Base-by-base conservation (phyloP, 2,329 filamentous ascomycete genomes). In the Fusarium beomiforme region DNA sequence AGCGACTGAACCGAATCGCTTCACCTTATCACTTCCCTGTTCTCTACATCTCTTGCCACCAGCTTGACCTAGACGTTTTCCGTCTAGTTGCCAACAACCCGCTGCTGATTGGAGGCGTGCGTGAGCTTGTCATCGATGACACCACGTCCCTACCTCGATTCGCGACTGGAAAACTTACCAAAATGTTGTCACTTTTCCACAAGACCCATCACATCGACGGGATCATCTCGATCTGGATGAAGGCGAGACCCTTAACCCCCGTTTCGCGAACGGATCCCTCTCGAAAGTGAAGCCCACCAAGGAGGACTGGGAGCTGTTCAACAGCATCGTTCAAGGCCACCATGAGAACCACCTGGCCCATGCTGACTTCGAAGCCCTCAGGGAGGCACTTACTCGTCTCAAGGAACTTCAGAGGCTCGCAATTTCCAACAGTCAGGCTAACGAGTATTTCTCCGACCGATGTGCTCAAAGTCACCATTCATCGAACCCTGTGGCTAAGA, bases 121-220 rank as follows among this genome's bases (percentile, higher is more conserved):
- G 24, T 4, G 64, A 71, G 23, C 47, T 72, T 0, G n/a, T 72
- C 4, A 58, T 72, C 8, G 64, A 71, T 5, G 63, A 71, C 33
- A 71, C 67, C 2, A 70, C 67, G 13, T 70, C 11, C 23, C 64
- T 2, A 14, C 56, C 13, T 37, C 41, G 21, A 46, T 55, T 19
- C 29, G 12, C 3, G 37, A 34, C 12, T 50, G 31, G 54, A 1
- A 2, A 1, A 17, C 8, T 1, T 57, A 57, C 6, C 24, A 57
- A 6, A 49, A 19, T 3, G 23, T 46, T 0, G 29, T 56, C 13
- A 37, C 33, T n/a, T 23, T 50, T 8, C 16, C 36, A 7, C 9
- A n/a, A 12, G 36, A 39, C 12, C 2, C 36, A 13, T 5, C 11
- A 33, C 31, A 12, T n/a, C n/a, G 12, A 13, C 31, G 31, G 3